Percentiles rank a stretch among this genome's conserved stretches.
These are phyloP conservation scores for Trypanosoma vivax DNA, from an alignment of 208 protist genomes.

Conservation along the genomic window DNA sequence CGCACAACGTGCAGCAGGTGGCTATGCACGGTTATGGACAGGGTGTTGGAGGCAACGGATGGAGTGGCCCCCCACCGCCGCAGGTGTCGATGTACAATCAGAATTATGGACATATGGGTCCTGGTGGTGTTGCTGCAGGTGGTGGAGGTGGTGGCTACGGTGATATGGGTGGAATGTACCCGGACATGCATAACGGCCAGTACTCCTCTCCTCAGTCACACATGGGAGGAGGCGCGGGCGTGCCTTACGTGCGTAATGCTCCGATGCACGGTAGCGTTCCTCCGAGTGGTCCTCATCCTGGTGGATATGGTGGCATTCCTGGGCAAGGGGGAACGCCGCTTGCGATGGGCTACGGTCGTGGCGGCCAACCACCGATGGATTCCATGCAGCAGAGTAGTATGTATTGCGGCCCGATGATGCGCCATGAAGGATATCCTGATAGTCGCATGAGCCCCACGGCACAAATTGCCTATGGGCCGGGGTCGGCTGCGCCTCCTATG, in stretches of 20 bases:
- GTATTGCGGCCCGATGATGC: constrained; percentile 8
- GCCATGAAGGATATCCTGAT: constrained; percentile 18
- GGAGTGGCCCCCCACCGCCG: constrained; percentile 22
- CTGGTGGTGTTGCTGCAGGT: too few relatives aligned
- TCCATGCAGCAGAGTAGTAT: constrained; percentile 12
- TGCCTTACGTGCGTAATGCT: constrained; percentile 28
- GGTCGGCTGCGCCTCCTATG: constrained; percentile 3
- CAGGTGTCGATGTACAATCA: constrained; percentile 43
- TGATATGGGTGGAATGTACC: constrained; percentile 12
- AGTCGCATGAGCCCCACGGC: constrained; percentile 12
- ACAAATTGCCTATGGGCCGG: constrained; percentile 5
- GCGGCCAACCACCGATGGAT: constrained; percentile 16
- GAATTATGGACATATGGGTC: constrained; percentile 20
- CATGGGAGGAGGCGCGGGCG: constrained; percentile 25
- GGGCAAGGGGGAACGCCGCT: constrained; percentile 5
- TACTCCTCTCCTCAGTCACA: constrained; percentile 17
- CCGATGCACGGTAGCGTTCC: constrained; percentile 24
- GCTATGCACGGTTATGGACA: constrained; percentile 19
- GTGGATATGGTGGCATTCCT: constrained; percentile 9
- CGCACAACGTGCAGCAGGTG: constrained; percentile 19
- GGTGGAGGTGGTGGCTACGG: constrained; percentile 10
- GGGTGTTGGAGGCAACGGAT: constrained; percentile 20
- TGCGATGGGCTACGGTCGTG: constrained; percentile 9
- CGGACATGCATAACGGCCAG: constrained; percentile 12
- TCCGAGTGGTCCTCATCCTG: constrained; percentile 4